Evolutionary conservation across 2,329 filamentous ascomycete species (phyloP), one percentile per base, ranked within the genome.

Genomic region (Exophiala sp.): DNA sequence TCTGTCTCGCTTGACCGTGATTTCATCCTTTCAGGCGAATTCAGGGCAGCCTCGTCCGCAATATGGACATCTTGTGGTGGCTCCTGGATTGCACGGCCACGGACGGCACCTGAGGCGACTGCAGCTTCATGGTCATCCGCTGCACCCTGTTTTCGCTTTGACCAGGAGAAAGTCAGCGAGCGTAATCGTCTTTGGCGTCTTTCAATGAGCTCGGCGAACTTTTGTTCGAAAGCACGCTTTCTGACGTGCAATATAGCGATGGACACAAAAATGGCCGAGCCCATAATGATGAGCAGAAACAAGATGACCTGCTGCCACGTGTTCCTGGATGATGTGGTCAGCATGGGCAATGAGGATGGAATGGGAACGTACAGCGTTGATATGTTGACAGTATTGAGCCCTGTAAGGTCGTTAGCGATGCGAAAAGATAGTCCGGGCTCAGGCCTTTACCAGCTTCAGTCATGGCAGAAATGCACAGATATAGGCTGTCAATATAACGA

Each of bases 221-320:
- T 64, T 56, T 59, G 63, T 57, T 55, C 64, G 59, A 57, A 75
- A 58, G 43, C 66, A 59, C 44, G 63, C 57, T 68, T 69, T 34
- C 75, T 64, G 12, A 77, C 64, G 36, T 70, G 66, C 5, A 77
- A 69, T 9, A 76, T 71, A 41, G 72, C 73, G 2, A 66, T 68
- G 6, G 71, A 75, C 1, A 78, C 75, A 42, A 74, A 73, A 9
- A 77, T 73, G 3, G 74, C 69, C 11, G 72, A 75, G 12, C 75
- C 75, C 6, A 75, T 56, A 51, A 77, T 71, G 47, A 77, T 77
- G 16, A 77, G 66, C n/a, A 75, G 45, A 53, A 77, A 75, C 1
- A 78, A 65, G 54, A 75, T 63, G 40, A 73, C 56, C 56, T 78
- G 75, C 60, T 78, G 75, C 54, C 74, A 76, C 4, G 73, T 75